A percentile compares a stretch with the other conserved stretches of the same genome.
phyloP scores from a whole-genome alignment of 495 filamentous ascomycete genomes.

The Penicillium canariense region DNA sequence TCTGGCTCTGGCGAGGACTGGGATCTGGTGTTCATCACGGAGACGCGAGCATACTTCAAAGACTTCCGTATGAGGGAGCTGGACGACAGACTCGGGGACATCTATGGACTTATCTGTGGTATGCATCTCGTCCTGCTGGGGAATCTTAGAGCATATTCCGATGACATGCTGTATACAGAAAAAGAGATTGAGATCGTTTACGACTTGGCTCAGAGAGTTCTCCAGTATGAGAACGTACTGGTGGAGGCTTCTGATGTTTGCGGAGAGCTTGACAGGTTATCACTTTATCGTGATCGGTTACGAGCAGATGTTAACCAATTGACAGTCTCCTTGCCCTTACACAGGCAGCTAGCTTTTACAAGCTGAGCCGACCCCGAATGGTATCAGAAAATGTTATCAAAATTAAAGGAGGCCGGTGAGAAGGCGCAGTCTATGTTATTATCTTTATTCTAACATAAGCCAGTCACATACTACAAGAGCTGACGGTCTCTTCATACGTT shows the following conservation, averaged over 20 bases:
- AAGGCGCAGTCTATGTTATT: neutral
- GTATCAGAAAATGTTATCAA: slow-evolving; percentile 68
- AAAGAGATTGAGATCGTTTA: slow-evolving; percentile 89
- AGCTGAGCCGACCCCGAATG: slow-evolving; percentile 67
- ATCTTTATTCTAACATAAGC: slow-evolving; percentile 14
- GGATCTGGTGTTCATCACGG: slow-evolving; percentile 75
- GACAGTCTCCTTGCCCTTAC: slow-evolving; percentile 76
- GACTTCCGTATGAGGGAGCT: slow-evolving; percentile 79
- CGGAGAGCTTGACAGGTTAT: slow-evolving; percentile 85
- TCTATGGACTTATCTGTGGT: slow-evolving; percentile 81
- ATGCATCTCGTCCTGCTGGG: slow-evolving; percentile 24
- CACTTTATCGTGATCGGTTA: neutral
- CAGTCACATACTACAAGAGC: slow-evolving; percentile 84
- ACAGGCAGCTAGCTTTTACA: slow-evolving; percentile 72
- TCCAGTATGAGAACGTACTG: slow-evolving; percentile 68
- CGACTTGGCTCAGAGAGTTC: slow-evolving; percentile 66
- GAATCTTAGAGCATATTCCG: neutral
- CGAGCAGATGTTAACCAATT: slow-evolving; percentile 9
- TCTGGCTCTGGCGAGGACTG: slow-evolving; percentile 63
- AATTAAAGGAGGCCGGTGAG: slow-evolving; percentile 76
- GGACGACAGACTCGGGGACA: slow-evolving; percentile 79
- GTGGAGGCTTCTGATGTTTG: slow-evolving; percentile 68
- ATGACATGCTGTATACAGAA: slow-evolving; percentile 49
- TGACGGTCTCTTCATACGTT: slow-evolving; percentile 81
- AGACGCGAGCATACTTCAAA: slow-evolving; percentile 80